Evolutionary conservation across 1,284 basidiomycete species (phyloP), one percentile per base, ranked within the genome.

Genomic region (Gymnopus androsaceus): DNA sequence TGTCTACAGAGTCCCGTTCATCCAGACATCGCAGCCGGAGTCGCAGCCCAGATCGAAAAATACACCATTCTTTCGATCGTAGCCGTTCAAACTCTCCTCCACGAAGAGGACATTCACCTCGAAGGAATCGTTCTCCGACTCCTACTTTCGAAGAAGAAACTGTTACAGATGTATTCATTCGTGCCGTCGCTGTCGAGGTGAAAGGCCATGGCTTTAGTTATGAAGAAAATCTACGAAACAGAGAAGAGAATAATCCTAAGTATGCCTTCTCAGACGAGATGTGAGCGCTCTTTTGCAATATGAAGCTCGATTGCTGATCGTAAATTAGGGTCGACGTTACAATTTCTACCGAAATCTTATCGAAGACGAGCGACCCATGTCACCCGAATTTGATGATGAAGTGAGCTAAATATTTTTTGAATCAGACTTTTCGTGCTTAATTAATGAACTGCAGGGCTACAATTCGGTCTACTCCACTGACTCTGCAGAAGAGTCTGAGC

Each of bases 381-480:
- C 76, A 58, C 81, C 85, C 0, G 84, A 87, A 55, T 98, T 98
- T 68, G 84, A 88, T 53, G 95, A 98, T 65, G 92, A 95, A 63
- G 94, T 88, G 59, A 50, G 80, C n/a, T 73, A 17, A 54, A 17
- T 25, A 46, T 46, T 25, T 44, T 23, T 30, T 37, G 48, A 45
- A 55, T 45, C 44, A 7, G n/a, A 42, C 19, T 37, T 25, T 17
- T 31, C 36, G 46, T 27, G 15, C 30, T 34, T 52, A 33, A 25
- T 14, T 28, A 15, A 23, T 5, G 6, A 11, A 54, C 30, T 48
- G 8, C 66, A 95, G 92, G 94, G 95, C 4, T 91, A 93, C 66
- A 89, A 94, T 61, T 94, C 92, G 0, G 78, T 95, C 4, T 96
- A 95, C 71, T 97, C 95, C 0, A 95, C 92, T 12, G 96, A 98